Evolutionary conservation across 208 protist genomes (phyloP).

Genomic region (Phytomonas sp.): DNA sequence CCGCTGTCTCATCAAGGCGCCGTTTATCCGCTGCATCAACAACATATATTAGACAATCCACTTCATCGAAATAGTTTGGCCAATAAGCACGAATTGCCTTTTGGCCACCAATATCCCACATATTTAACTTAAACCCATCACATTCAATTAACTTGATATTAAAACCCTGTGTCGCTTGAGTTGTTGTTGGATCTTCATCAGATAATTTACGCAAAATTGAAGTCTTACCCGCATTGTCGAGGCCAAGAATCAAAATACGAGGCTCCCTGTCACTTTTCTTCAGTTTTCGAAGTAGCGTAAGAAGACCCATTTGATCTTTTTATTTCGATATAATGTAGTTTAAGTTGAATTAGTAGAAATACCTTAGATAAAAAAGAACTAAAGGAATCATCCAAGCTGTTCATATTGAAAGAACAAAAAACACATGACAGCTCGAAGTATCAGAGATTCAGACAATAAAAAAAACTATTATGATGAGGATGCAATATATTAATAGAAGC

Average conservation of each 20-base stretch:
- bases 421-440: too few relatives aligned
- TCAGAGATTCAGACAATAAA: constrained; percentile 1
- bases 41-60: constrained; percentile 95
- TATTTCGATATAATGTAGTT: constrained; percentile 4
- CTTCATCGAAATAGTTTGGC: constrained; percentile 97
- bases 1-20: constrained; percentile 91
- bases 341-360: background rate
- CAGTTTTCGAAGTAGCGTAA: constrained; percentile 89
- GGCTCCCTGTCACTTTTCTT: constrained; percentile 92
- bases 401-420: too few relatives aligned
- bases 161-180: constrained; percentile 97
- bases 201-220: constrained; percentile 95
- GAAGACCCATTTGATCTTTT: constrained; percentile 89
- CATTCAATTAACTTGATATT: constrained; percentile 97
- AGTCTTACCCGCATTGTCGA: constrained; percentile 98
- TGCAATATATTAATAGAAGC: background rate
- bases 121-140: constrained; percentile 96
- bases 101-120: constrained; percentile 98
- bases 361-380: background rate
- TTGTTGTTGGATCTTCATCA: constrained; percentile 93
- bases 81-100: constrained; percentile 97
- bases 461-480: constrained; percentile 7
- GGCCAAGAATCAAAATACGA: constrained; percentile 93
- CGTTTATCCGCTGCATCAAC: constrained; percentile 92
- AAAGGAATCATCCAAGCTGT: constrained; percentile 1